Evolutionary conservation across 805 yeast species (phyloP).

Genomic region (Metschnikowia henanensis): DNA sequence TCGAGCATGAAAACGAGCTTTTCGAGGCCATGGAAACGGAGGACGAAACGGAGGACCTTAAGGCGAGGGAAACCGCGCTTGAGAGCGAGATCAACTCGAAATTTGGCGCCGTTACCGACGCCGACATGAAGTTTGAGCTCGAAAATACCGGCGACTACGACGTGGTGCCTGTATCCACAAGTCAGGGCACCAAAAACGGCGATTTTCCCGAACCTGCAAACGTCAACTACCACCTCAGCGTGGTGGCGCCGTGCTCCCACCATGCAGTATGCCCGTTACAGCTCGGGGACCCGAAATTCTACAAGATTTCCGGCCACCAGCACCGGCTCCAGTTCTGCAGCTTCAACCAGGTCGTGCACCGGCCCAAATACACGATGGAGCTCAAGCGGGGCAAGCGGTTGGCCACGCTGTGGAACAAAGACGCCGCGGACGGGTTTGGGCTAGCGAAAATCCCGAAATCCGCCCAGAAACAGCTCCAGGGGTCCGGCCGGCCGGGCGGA

Average conservation of each 20-base stretch:
- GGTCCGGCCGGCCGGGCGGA: slow-evolving; percentile 79
- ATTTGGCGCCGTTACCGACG: slow-evolving; percentile 42
- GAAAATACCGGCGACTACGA: slow-evolving; percentile 37
- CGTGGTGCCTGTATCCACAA: slow-evolving; percentile 25
- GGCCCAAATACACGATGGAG: slow-evolving; percentile 82
- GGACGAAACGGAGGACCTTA: slow-evolving; percentile 17
- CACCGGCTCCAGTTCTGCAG: slow-evolving; percentile 71
- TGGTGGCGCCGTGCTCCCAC: slow-evolving; percentile 91
- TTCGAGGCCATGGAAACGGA: slow-evolving; percentile 26
- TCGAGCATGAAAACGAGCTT: slow-evolving; percentile 32
- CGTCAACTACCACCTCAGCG: slow-evolving; percentile 53
- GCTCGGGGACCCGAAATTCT: slow-evolving; percentile 67
- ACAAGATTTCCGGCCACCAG: slow-evolving; percentile 54
- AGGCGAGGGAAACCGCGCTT: slow-evolving; percentile 13
- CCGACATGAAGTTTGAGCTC: slow-evolving; percentile 49
- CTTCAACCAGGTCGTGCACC: slow-evolving; percentile 63
- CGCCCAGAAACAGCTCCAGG: slow-evolving; percentile 44
- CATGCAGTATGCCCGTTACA: slow-evolving; percentile 87
- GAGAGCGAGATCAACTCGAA: slow-evolving; percentile 30
- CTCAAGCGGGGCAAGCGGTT: slow-evolving; percentile 78
- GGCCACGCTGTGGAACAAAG: slow-evolving; percentile 68
- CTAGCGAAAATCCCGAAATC: slow-evolving; percentile 34
- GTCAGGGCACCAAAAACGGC: too few relatives aligned
- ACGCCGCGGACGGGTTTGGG: slow-evolving; percentile 56
- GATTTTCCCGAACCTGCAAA: too few relatives aligned